Base-by-base conservation (phyloP, 306 rosid genomes). In the Gleditsia sinensis region DNA sequence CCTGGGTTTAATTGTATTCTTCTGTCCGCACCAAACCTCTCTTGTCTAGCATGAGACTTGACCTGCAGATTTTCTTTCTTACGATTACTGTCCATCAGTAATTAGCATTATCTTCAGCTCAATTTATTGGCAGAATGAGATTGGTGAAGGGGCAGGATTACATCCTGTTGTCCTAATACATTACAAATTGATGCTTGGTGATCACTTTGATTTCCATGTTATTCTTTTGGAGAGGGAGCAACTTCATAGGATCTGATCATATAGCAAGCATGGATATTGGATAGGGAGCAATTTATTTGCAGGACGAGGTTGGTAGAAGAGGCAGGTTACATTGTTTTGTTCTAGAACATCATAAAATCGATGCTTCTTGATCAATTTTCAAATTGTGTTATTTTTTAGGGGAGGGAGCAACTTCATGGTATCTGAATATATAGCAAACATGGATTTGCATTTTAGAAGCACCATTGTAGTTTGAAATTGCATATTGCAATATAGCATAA, bases 341-440 rank as follows among this genome's bases (percentile, higher is more conserved):
- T n/a, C n/a, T n/a, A n/a, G n/a, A n/a, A n/a, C n/a, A n/a, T n/a
- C n/a, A n/a, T n/a, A n/a, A n/a, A n/a, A n/a, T n/a, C n/a, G n/a
- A n/a, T n/a, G n/a, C n/a, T n/a, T n/a, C n/a, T n/a, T n/a, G n/a
- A n/a, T n/a, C n/a, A n/a, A n/a, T n/a, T 34, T 55, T 33, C 30
- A 40, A 63, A 5, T 46, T 33, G 53, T 27, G 21, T 49, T 54
- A 24, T 24, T 14, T 23, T 24, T 54, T 57, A 9, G 33, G 24
- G 63, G 6, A 36, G n/a, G 30, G 9, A 48, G 63, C 37, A 45
- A 24, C 48, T 14, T 77, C 48, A 9, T 25, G 25, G 24, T n/a
- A 70, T 64, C 34, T 42, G 49, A 75, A 43, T 20, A 43, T 16
- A 24, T 64, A 81, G 30, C 51, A 27, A 73, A 24, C 49, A 23